Evolutionary conservation across 371 early-diverging fungal genomes (phyloP).

Genomic region (Mortierella sp.): DNA sequence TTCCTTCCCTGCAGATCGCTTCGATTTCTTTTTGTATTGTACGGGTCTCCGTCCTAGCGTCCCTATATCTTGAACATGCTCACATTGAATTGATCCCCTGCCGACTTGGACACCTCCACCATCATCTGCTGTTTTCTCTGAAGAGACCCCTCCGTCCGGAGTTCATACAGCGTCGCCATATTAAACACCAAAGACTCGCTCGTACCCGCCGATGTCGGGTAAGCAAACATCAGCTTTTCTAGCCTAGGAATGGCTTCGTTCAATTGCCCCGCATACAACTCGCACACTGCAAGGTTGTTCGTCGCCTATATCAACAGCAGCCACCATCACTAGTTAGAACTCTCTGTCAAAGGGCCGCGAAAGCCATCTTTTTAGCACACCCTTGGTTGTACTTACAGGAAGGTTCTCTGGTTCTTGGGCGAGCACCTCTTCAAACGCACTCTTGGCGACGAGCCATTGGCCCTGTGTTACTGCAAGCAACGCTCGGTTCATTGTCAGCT

Average conservation of each 20-base stretch:
- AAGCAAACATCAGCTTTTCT: conserved; percentile 48
- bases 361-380: too few species aligned
- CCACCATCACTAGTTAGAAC: not conserved
- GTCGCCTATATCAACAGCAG: conserved; percentile 44
- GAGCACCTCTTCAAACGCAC: conserved; percentile 58
- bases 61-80: conserved; percentile 39
- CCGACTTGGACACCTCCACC: conserved; percentile 67
- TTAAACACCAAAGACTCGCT: conserved; percentile 68
- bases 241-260: conserved; percentile 50
- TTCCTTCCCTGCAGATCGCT: not conserved
- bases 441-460: conserved; percentile 63
- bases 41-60: too few species aligned
- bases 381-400: conserved; percentile 56
- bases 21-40: not conserved
- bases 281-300: conserved; percentile 68
- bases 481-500: conserved; percentile 61
- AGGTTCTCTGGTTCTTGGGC: conserved; percentile 61
- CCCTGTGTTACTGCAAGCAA: conserved; percentile 62
- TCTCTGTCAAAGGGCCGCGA: too few species aligned
- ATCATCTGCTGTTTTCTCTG: conserved; percentile 62
- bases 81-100: conserved; percentile 69
- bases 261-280: conserved; percentile 66
- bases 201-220: conserved; percentile 60
- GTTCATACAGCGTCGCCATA: conserved; percentile 69
- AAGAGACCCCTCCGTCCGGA: conserved; percentile 62